Base-by-base conservation (phyloP, 1,284 basidiomycete genomes). In the Moniliophthora roreri region DNA sequence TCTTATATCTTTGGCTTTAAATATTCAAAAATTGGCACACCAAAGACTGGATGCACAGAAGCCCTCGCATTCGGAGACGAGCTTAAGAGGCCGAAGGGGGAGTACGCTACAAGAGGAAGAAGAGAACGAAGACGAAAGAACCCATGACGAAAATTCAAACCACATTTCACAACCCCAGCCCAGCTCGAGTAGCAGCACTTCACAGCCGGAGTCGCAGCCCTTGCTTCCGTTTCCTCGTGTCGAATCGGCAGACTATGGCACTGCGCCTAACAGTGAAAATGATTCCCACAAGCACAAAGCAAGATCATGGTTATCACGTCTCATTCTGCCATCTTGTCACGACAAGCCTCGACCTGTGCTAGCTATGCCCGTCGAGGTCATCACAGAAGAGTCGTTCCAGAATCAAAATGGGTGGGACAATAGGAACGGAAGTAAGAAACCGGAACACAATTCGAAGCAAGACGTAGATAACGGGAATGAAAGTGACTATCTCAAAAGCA, bases 21-120 rank as follows among this genome's bases (percentile, higher is more conserved):
- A 94, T 66, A 75, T 91, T 38, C 95, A 97, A 71, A 97, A 97
- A 68, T 82, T 97, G 5, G 93, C 93, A 0, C 95, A 98, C 72
- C 79, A 81, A 62, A 80, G 89, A 34, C 75, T 93, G 21, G 85
- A 86, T 60, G 67, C 63, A 36, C 67, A 69, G 47, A 68, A 62
- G 55, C 48, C 55, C 42, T 20, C 48, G 10, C 8, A 54, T 16
- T 18, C 51, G 38, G 55, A 45, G 36, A 37, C 23, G 16, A 26
- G 13, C 47, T 26, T 21, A 52, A 55, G 52, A 52, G 50, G 21
- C 26, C 53, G 56, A 39, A 54, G 56, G 34, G 56, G 53, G 16
- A 57, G 60, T 16, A 67, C 63, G 52, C 55, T 68, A 28, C 16
- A 46, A 13, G 44, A 46, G 36, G 55, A 53, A 15, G 55, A 70